Evolutionary conservation across 441 rosid species (phyloP), one percentile per base, ranked within the genome.

Genomic region (Gossypium armourianum): DNA sequence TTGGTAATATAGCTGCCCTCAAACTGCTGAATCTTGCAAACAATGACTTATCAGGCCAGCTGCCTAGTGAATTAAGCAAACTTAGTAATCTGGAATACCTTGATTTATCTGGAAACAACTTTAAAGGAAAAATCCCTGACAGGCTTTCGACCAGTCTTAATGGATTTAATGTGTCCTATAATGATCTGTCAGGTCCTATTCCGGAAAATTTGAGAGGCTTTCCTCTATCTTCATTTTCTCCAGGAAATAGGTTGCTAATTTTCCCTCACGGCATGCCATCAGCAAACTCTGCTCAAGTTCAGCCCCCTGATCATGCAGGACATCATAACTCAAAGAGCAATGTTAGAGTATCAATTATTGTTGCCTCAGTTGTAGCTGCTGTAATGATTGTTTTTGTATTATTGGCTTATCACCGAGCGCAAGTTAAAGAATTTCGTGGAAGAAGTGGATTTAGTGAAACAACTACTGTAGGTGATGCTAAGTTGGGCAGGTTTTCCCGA

Each of bases 101-200:
- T 68, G 95, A 93, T 85, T 84, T 93, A 72, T 93, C 98, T 24
- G 76, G 79, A 78, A 93, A 93, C 80, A 75, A 78, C 17, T 91
- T 93, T 69, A 76, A 78, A 40, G 96, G 97, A 54, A 68, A 77
- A 70, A 80, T 93, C 77, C 97, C 98, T 19, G 76, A 76, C 26
- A 81, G 80, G 72, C 93, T 93, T 71, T 82, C 93, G 13, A 73
- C 85, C 17, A 77, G 71, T 58, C 85, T 94, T 24, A 71, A 26
- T 76, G 85, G 71, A 52, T 86, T 94, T 63, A 92, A 94, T 78
- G 91, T 92, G 60, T 89, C 99, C 29, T 15, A 80, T 69, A 94
- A 94, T 63, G 85, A 87, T 76, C 79, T 94, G 32, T 84, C 91
- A 15, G 99, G 99, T 28, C 64, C 26, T 40, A 74, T 94, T 55